phyloP scores from a whole-genome alignment of 1,284 basidiomycete genomes.

The Coniophora puteana region DNA sequence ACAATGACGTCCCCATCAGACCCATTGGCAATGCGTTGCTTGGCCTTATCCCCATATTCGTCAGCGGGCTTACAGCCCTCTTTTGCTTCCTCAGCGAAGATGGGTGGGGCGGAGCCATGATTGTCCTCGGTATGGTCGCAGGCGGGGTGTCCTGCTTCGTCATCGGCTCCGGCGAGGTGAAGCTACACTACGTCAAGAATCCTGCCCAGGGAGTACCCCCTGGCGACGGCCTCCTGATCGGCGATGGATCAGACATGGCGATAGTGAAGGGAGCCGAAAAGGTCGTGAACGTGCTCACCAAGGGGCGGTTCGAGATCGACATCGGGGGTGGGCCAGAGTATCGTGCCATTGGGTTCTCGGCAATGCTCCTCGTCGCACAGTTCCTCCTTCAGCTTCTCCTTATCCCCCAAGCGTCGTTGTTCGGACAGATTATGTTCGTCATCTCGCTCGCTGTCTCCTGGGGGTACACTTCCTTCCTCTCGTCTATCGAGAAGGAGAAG shows the following conservation, averaged over 20 bases:
- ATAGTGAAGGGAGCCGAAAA: constrained; percentile 24
- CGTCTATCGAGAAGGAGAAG: constrained; percentile 27
- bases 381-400: constrained; percentile 27
- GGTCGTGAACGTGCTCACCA: constrained; percentile 25
- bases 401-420: constrained; percentile 24
- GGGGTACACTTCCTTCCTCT: constrained; percentile 28
- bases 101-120: constrained; percentile 26
- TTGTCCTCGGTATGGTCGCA: constrained; percentile 27
- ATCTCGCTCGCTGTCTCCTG: constrained; percentile 25
- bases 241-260: constrained; percentile 14
- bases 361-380: constrained; percentile 25
- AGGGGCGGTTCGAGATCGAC: constrained; percentile 19
- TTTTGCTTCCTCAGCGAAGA: constrained; percentile 20
- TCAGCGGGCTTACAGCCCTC: constrained; percentile 18
- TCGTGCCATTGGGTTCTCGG: constrained; percentile 20
- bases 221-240: constrained; percentile 22
- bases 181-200: constrained; percentile 7
- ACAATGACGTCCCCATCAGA: constrained; percentile 8
- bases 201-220: constrained; percentile 20
- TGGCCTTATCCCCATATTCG: constrained; percentile 15
- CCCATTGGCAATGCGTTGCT: constrained; percentile 1
- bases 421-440: constrained; percentile 30
- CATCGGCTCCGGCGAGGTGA: constrained; percentile 25
- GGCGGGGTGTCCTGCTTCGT: constrained; percentile 23
- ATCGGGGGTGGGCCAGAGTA: constrained; percentile 16